These are phyloP conservation scores for Aspergillus sp. DNA, from an alignment of 2,329 filamentous ascomycete genomes.

Conservation along the genomic window DNA sequence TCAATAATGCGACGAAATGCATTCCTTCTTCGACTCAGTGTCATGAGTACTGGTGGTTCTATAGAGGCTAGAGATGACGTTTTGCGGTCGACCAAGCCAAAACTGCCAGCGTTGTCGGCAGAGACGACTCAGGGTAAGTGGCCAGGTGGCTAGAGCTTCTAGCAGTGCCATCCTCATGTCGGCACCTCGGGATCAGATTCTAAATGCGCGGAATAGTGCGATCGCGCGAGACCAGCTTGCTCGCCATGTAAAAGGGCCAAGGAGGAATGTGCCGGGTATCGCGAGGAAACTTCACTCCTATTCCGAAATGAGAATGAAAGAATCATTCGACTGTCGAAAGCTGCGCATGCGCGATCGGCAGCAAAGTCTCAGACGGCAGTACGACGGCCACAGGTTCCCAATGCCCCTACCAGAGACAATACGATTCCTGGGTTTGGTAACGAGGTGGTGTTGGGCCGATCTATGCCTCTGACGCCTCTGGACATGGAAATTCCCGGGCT, in stretches of 20 bases:
- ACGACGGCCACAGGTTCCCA: neutral
- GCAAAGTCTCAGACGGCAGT: constrained; percentile 8
- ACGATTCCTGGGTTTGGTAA: neutral
- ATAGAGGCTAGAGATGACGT: constrained; percentile 19
- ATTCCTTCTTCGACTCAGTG: too few relatives aligned
- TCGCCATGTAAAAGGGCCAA: constrained; percentile 33
- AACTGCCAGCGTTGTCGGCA: constrained; percentile 26
- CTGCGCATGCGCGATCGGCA: constrained; percentile 16
- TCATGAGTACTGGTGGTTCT: too few relatives aligned
- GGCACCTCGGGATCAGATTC: too few relatives aligned
- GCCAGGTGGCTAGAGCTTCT: too few relatives aligned
- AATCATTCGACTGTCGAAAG: constrained; percentile 21
- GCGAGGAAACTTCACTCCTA: constrained; percentile 26
- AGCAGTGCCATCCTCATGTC: too few relatives aligned
- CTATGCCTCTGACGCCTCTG: neutral
- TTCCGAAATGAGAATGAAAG: constrained; percentile 33
- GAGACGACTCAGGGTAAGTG: constrained; percentile 26
- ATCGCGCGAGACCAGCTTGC: constrained; percentile 27
- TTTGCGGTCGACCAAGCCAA: constrained; percentile 25
- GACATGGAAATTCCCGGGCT: constrained; percentile 24
- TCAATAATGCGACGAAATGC: too few relatives aligned
- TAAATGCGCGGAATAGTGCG: constrained; percentile 23
- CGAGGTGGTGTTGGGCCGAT: neutral
- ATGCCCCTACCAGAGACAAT: neutral
- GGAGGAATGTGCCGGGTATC: constrained; percentile 31